Base-by-base conservation (phyloP, 331 rosid genomes). In the Quercus lobata region DNA sequence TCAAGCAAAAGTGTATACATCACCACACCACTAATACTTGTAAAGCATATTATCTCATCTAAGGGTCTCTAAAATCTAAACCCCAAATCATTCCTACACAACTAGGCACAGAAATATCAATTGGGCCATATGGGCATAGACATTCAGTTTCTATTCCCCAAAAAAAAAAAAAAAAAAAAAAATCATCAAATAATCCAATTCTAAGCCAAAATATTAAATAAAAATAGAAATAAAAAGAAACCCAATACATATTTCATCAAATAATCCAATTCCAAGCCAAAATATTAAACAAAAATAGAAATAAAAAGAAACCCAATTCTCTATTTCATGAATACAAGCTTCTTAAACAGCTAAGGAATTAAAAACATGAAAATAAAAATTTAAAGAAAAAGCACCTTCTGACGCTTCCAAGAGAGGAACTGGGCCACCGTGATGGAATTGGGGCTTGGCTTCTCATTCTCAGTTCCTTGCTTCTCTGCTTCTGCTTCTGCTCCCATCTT, bases 361-460 rank as follows among this genome's bases (percentile, higher is more conserved):
- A 37, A 79, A 77, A 73, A 74, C 84, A 81, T 79, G 83, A 76
- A 60, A 19, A 72, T 57, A 69, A 61, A 81, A 60, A 18, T 5
- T 4, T 1, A 25, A 77, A 77, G 27, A 14, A 62, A 66, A 57
- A 41, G 19, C 16, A 95, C 92, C 89, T 87, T 86, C 49, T 79
- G 89, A 69, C 85, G 86, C 74, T 89, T 89, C 92, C 89, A 93
- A 9, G 91, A 82, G 69, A 91, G 90, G 79, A 91, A 91, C 75
- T 93, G 95, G 19, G 86, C 78, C 78, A 46, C 77, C 18, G 95
- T 86, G 78, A 93, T 82, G 4, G 81, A 75, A 56, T 35, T 71
- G 21, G 88, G 73, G 7, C 66, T 83, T 1, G 92, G 84, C 6
- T 55, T 81, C 75, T 86, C 81, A 62, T 55, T 81, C 77, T 86